Conservation (phyloP, 805 yeast species). For the Peterozyma xylosa region DNA sequence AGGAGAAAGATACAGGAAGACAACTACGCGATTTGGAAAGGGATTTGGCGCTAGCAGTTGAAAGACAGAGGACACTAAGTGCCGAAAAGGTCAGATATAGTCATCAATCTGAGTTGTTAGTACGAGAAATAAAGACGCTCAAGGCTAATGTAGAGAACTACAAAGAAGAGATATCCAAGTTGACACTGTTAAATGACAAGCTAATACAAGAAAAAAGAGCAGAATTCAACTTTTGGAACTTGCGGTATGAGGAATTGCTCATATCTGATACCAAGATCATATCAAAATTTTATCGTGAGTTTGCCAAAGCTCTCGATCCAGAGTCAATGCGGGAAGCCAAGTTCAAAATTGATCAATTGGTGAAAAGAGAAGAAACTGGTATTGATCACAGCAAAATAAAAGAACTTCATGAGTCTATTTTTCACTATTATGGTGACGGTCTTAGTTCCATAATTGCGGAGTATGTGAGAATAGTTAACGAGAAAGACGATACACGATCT, state of each 20-base stretch:
- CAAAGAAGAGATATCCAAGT: conserved; percentile 28
- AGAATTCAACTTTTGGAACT: conserved; percentile 24
- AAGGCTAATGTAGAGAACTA: conserved; percentile 28
- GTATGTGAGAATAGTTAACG: conserved; percentile 27
- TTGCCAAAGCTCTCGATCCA: conserved; percentile 50
- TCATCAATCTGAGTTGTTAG: conserved; percentile 29
- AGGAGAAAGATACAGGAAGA: conserved; percentile 9
- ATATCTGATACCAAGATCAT: conserved; percentile 36
- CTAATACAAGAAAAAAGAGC: conserved; percentile 7
- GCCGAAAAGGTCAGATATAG: conserved; percentile 37
- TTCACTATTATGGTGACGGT: conserved; percentile 51
- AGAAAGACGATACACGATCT: conserved; percentile 1
- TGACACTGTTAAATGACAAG: conserved; percentile 16
- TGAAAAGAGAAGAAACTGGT: conserved; percentile 15
- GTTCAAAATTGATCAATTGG: conserved; percentile 35
- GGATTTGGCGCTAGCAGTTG: conserved; percentile 23
- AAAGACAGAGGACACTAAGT: conserved; percentile 32
- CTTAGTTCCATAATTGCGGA: conserved; percentile 51
- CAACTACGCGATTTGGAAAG: conserved; percentile 12
- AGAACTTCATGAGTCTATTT: conserved; percentile 24
- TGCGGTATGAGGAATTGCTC: conserved; percentile 34
- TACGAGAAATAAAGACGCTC: conserved; percentile 28
- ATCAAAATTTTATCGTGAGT: conserved; percentile 39
- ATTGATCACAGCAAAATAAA: conserved; percentile 17
- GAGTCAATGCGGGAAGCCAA: conserved; percentile 53